These are phyloP conservation scores for Gentiana dahurica DNA, from an alignment of 257 asterid genomes.

Conservation along the genomic window DNA sequence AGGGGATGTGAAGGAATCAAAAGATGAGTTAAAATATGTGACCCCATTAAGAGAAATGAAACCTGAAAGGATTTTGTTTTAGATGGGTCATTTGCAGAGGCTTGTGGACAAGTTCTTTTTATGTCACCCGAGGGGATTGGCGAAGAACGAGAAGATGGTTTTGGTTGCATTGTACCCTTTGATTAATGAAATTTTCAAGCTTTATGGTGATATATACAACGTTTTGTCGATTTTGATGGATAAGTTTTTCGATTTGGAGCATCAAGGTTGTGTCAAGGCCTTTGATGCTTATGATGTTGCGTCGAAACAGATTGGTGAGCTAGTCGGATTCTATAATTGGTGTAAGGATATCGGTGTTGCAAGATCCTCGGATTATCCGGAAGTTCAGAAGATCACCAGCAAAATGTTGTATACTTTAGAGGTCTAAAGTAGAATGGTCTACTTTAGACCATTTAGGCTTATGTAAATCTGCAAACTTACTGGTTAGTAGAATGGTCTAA, in stretches of 20 bases:
- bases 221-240: conserved; percentile 63
- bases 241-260: no score
- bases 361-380: conserved; percentile 66
- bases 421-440: no score
- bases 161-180: conserved; percentile 56
- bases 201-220: conserved; percentile 67
- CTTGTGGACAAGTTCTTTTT: conserved; percentile 55
- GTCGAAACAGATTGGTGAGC: no score
- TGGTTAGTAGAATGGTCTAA: no score
- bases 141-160: conserved; percentile 72
- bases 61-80: conserved; percentile 54
- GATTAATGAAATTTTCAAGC: conserved; percentile 57
- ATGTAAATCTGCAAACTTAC: no score
- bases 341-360: no score
- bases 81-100: conserved; percentile 74
- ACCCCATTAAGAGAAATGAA: conserved; percentile 66
- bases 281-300: conserved; percentile 50
- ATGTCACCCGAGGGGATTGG: conserved; percentile 57
- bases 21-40: conserved; percentile 36
- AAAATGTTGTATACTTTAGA: no score
- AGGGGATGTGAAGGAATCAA: conserved; percentile 51
- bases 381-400: conserved; percentile 56
- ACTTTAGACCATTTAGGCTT: no score
- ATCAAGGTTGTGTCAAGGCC: no score
- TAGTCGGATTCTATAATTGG: no score